These are phyloP conservation scores for Trametes punicea DNA, from an alignment of 768 basidiomycete species.

Conservation along the genomic window DNA sequence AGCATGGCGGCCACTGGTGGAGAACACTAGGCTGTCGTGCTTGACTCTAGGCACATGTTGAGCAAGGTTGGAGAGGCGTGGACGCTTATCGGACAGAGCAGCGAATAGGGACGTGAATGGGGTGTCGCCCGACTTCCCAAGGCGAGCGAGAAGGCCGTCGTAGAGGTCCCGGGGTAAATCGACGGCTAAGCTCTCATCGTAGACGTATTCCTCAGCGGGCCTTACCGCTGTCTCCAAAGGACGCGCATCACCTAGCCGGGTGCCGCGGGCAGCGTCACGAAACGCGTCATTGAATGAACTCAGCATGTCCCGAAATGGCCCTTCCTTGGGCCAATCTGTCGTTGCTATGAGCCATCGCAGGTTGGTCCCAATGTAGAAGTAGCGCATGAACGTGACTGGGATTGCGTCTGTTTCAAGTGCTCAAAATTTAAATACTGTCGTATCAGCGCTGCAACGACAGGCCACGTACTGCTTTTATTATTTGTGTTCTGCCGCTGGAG, in stretches of 20 bases:
- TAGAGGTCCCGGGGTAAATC: background rate
- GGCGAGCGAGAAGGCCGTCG: background rate
- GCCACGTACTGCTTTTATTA: background rate
- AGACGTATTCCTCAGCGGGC: too few species aligned
- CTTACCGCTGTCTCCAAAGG: too few species aligned
- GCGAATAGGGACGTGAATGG: background rate
- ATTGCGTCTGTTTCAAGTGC: background rate
- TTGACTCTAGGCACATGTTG: background rate
- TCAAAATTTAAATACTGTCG: too few species aligned
- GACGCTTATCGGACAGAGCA: background rate
- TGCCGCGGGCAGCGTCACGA: background rate
- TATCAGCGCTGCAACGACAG: background rate
- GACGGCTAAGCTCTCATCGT: too few species aligned
- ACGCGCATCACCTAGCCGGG: background rate
- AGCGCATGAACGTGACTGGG: background rate
- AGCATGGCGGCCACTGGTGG: background rate
- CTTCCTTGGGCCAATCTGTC: background rate
- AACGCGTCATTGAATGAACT: background rate
- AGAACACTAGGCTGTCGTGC: background rate
- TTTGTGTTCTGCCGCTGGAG: conserved; percentile 29
- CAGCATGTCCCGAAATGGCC: background rate
- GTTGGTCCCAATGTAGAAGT: background rate
- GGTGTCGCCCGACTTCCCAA: background rate
- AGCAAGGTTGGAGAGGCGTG: background rate
- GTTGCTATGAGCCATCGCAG: background rate